A percentile compares a stretch with the other conserved stretches of the same genome.
Conservation (phyloP, 257 asterid genomes). For the Plantago major region DNA sequence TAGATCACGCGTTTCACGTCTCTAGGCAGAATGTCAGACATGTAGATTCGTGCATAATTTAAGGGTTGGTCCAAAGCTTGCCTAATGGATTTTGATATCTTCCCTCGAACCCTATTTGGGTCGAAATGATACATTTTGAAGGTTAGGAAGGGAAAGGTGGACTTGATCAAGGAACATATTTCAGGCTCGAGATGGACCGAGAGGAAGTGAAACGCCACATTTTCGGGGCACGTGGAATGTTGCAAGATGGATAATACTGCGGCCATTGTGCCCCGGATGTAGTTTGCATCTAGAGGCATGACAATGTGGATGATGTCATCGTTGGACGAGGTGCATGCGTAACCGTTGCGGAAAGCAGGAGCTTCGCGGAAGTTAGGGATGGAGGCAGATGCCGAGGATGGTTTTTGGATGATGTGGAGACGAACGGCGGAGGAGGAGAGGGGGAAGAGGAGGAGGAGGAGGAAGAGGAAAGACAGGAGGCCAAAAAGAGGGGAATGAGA, state of each 20-base stretch:
- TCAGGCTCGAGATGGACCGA: constrained; percentile 47
- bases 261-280: constrained; percentile 76
- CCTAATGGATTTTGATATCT: constrained; percentile 68
- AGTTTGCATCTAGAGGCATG: constrained; percentile 78
- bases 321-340: constrained; percentile 30
- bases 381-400: constrained; percentile 13
- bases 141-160: constrained; percentile 71
- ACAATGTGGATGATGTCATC: constrained; percentile 44
- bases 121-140: constrained; percentile 59
- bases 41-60: constrained; percentile 75
- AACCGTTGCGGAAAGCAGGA: constrained; percentile 72
- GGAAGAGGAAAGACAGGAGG: constrained; percentile 79
- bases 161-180: constrained; percentile 44
- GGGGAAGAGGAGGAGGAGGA: constrained; percentile 46
- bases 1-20: constrained; percentile 58
- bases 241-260: constrained; percentile 71
- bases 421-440: constrained; percentile 44
- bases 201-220: constrained; percentile 64
- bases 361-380: constrained; percentile 60
- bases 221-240: constrained; percentile 81
- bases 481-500: constrained; percentile 42
- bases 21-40: constrained; percentile 53
- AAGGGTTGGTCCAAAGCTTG: constrained; percentile 81
- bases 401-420: constrained; percentile 29
- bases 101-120: constrained; percentile 51